Evolutionary conservation across 305 asterid genomes (phyloP).

Genomic region (Fraxinus platypoda): DNA sequence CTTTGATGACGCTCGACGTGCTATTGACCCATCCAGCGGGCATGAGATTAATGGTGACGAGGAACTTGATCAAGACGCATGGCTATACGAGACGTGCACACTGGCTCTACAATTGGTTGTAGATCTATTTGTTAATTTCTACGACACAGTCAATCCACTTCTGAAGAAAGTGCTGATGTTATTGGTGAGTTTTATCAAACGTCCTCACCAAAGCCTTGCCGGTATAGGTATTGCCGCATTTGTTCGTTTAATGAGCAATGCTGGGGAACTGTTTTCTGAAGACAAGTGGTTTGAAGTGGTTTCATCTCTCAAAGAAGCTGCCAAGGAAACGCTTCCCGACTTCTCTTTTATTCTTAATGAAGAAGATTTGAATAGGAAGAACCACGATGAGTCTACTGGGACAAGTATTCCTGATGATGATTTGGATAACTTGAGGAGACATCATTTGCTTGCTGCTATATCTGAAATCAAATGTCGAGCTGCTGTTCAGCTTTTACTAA

Average conservation of each 20-base stretch:
- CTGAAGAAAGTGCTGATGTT: constrained; percentile 73
- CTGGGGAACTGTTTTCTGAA: constrained; percentile 86
- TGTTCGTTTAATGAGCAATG: constrained; percentile 96
- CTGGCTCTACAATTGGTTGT: constrained; percentile 95
- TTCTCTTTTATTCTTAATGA: constrained; percentile 76
- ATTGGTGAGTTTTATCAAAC: constrained; percentile 87
- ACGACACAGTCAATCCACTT: constrained; percentile 90
- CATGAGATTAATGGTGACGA: constrained; percentile 50
- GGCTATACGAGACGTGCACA: constrained; percentile 98
- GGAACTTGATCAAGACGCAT: constrained; percentile 87
- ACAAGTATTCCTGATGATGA: constrained; percentile 47
- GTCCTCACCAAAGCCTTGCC: constrained; percentile 97
- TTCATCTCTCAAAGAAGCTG: constrained; percentile 77
- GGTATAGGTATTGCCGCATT: constrained; percentile 97
- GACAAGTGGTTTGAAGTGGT: constrained; percentile 95
- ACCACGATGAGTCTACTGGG: constrained; percentile 55
- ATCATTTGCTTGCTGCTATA: constrained; percentile 60
- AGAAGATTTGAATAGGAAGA: constrained; percentile 46
- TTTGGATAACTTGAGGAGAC: constrained; percentile 58
- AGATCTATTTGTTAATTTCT: constrained; percentile 93
- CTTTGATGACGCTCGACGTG: constrained; percentile 87
- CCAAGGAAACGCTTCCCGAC: constrained; percentile 76
- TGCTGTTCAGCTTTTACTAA: constrained; percentile 86
- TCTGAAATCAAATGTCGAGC: constrained; percentile 86
- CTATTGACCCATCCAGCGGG: constrained; percentile 76